Conservation (phyloP, 148 eudicot genomes). For the Oxyria digyna region DNA sequence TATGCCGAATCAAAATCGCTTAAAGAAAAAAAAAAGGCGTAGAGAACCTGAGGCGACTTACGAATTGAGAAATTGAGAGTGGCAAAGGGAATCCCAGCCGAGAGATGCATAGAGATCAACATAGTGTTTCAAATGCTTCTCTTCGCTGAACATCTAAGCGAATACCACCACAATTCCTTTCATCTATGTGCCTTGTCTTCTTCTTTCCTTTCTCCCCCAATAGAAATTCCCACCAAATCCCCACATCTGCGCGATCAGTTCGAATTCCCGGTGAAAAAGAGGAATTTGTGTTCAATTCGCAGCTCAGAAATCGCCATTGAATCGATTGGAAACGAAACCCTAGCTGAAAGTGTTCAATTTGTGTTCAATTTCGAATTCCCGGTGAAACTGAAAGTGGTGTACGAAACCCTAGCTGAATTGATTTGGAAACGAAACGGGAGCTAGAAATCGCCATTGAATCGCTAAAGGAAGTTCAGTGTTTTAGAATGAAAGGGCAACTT, state of each 20-base stretch:
- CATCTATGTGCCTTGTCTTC: conserved; percentile 11
- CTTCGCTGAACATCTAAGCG: conserved; percentile 92
- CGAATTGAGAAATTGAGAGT: conserved; percentile 82
- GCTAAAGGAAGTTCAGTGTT: too few species aligned
- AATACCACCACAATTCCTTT: conserved; percentile 75
- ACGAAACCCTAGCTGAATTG: too few species aligned
- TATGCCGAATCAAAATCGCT: too few species aligned
- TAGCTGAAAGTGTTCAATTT: too few species aligned
- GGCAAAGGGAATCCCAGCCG: conserved; percentile 95
- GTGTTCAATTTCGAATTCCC: too few species aligned
- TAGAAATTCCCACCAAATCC: conserved; percentile 79
- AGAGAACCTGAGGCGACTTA: conserved; percentile 19
- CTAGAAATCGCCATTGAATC: too few species aligned
- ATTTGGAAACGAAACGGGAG: too few species aligned
- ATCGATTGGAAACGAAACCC: too few species aligned
- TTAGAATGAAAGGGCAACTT: too few species aligned
- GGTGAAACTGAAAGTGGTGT: too few species aligned
- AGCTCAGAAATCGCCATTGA: too few species aligned
- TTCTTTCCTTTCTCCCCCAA: conserved; percentile 51
- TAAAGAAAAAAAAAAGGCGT: neutral
- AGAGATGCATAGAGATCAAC: conserved; percentile 66
- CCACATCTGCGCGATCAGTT: conserved; percentile 41
- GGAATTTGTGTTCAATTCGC: neutral
- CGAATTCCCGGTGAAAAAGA: too few species aligned
- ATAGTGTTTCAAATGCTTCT: conserved; percentile 63